Evolutionary conservation across 345 rosid genomes (phyloP), one percentile per base, ranked within the genome.

Genomic region (Sisymbrium altissimum): DNA sequence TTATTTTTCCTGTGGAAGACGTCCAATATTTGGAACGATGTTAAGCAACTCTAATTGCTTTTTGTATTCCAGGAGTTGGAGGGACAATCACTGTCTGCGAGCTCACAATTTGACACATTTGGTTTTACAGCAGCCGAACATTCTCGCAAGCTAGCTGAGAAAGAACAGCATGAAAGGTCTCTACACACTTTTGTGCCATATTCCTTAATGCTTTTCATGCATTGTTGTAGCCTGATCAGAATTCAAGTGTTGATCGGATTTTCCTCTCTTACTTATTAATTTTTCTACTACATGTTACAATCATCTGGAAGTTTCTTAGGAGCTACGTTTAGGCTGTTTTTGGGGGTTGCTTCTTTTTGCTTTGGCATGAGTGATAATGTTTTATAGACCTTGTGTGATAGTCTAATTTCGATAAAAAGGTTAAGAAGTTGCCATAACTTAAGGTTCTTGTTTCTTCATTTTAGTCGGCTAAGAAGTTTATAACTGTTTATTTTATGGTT

Each of bases 31-130:
- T 57, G 38, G 8, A 65, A 57, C 1, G 14, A 57, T 50, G 36
- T 33, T 58, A 39, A 59, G 35, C 64, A 50, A 53, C 38, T 45
- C 45, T 17, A 7, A 33, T 56, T 71, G 8, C 35, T 74, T 70
- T n/a, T 78, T 69, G 4, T 54, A 57, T 73, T 79, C 60, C 76
- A 95, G 99, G 99, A 95, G 59, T 38, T 92, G 82, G 99, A 88
- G 74, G 89, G 92, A 56, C 83, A 72, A 54, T 76, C 85, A 56
- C 78, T 95, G 75, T 85, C 84, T 30, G 87, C 96, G 11, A 83
- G 94, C 55, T 83, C 92, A 14, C 91, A 92, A 54, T 95, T 95
- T 78, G 99, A 95, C 81, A 95, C 99, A 17, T 95, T 95, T 87
- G 99, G 99, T 76, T 95, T 85, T 85, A 90, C 98, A 39, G 89